Base-by-base conservation (phyloP, 2,329 filamentous ascomycete species). In the Botrytis porri region DNA sequence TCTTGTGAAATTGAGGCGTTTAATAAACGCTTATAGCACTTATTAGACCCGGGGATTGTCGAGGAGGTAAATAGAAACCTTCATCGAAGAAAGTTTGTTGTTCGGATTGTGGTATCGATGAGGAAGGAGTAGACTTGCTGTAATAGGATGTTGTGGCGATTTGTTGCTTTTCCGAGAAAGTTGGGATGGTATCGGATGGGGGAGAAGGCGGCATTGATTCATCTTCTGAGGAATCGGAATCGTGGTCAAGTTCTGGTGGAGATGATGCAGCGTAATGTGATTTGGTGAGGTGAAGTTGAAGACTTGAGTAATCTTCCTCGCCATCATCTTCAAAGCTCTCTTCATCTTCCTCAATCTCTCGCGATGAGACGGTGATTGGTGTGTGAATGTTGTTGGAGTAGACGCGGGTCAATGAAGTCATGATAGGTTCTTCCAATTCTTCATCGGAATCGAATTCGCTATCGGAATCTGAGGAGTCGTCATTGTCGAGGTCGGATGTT, bases 151-250 rank as follows among this genome's bases (percentile, higher is more conserved):
- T 83, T 7, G 83, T 82, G 43, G 82, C 82, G 74, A 84, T 82
- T 73, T 82, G 76, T 78, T 88, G 84, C 84, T 90, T 88, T 78
- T 88, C 85, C 63, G 86, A 84, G 79, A 93, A 92, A 59, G 86
- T 83, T 74, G 88, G 84, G 70, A 93, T 83, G 51, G 86, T 41
- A 66, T 75, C 71, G n/a, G 77, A 77, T n/a, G 80, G 79, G 48
- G 80, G 80, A 45, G 80, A 80, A 32, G 90, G 91, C 12, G 92
- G 92, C 88, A 93, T 85, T 65, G 86, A 84, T 77, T 93, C 90
- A 82, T 94, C 92, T 78, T 94, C 92, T 73, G 89, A 90, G 2
- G 88, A 90, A 60, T 85, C 91, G 75, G 87, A 88, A 80, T 94
- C 92, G 75, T 89, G 85, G 77, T 90, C 86, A 73, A 94, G 88